Base-by-base conservation (phyloP, 768 basidiomycete species). In the Trametes coccinea region DNA sequence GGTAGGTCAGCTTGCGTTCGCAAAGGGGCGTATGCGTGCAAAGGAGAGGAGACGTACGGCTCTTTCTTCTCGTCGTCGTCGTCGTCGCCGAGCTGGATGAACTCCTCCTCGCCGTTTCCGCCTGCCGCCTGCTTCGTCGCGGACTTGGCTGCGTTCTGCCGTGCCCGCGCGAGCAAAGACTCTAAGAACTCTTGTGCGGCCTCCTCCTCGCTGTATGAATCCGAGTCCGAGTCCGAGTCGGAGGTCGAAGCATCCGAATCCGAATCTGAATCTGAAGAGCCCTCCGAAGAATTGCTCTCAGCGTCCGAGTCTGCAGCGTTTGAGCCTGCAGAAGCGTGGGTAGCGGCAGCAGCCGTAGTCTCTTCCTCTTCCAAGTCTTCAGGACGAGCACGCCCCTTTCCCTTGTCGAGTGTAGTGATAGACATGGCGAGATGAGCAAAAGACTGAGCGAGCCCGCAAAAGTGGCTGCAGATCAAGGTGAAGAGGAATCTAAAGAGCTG, bases 121-220 rank as follows among this genome's bases (percentile, higher is more conserved):
- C 66, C 66, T 44, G 69, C 49, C 34, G 48, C 8, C 30, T 41
- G 7, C 41, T 31, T 29, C 51, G 40, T 37, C 69, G 29, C 66
- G 66, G 40, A 66, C 60, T 62, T 67, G 40, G 73, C 68, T 49
- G 78, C 82, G 70, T 81, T 84, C 67, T 78, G 72, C 66, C 80
- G 79, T 16, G 89, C 90, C 57, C 81, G 83, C 62, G 85, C 80
- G 11, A 93, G 74, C 0, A 91, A 73, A 6, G 82, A 86, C 34
- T 86, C 78, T 5, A 91, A 78, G 61, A 85, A 85, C 66, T 86
- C 84, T 41, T 79, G 76, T 0, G 84, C 85, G 31, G 86, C 75
- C 46, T 83, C 79, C 6, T 37, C 34, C 5, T 22, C 22, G 22
- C 22, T 22, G 22, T 22, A 0, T 4, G 76, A 75, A 59, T 82